Base-by-base conservation (phyloP, 768 basidiomycete species). In the Mycena capillaripes region DNA sequence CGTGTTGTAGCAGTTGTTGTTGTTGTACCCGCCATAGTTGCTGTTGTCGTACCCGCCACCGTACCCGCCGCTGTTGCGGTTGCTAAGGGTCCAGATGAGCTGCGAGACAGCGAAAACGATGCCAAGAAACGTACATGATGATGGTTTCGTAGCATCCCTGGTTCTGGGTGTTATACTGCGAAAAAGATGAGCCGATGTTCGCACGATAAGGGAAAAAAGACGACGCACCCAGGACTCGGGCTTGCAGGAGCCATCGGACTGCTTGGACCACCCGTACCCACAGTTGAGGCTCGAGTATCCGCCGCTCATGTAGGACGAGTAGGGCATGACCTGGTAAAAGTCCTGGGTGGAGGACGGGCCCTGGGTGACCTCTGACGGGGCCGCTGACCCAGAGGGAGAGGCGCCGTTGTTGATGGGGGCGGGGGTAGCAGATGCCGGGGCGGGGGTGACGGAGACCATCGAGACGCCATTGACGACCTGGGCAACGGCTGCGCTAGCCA, bases 261-360 rank as follows among this genome's bases (percentile, higher is more conserved):
- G 80, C 81, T 91, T 92, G 57, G 80, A 76, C 77, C 90, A 91
- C 29, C 92, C 93, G 78, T 94, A 94, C 60, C 93, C 93, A 78
- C 93, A 94, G 73, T 86, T 81, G 79, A 93, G 81, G 79, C 85
- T 87, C 79, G 85, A 84, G 81, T 93, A 94, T 30, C 92, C 93
- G 66, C 92, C 93, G 38, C 77, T 77, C 80, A 82, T 83, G 82
- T 91, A 92, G 36, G 86, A 84, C 16, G 86, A 83, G 79, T 93
- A 93, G 32, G 89, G 88, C 88, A 90, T 90, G 71, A 75, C 73
- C 29, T 85, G 76, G 76, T 88, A 87, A 75, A 86, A 85, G 75
- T 86, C 81, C 58, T 75, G n/a, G 34, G 81, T 70, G 12, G 83
- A 77, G 25, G 80, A 69, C 16, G 82, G 79, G n/a, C 82, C 75